These are phyloP conservation scores for Coniella vitis DNA, from an alignment of 2,329 filamentous ascomycete species.

Conservation along the genomic window DNA sequence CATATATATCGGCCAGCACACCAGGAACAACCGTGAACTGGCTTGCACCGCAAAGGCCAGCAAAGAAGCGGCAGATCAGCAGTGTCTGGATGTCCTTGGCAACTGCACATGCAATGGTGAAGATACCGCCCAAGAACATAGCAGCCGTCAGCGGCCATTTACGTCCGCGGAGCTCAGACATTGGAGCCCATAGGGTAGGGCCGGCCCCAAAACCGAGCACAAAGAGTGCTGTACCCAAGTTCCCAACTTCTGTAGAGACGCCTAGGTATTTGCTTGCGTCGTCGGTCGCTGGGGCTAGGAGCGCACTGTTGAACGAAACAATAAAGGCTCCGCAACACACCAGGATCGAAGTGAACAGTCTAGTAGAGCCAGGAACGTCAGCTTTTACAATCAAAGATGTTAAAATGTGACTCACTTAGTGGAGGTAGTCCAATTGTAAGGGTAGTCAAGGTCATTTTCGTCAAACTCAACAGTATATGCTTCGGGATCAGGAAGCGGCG, in stretches of 20 bases:
- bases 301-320: conserved; percentile 16
- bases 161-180: conserved; percentile 30
- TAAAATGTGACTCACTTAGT: neutral
- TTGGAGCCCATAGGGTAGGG: conserved; percentile 25
- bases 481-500: conserved; percentile 45
- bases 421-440: conserved; percentile 36
- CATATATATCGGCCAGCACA: conserved; percentile 7
- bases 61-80: conserved; percentile 9
- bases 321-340: conserved; percentile 15
- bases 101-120: conserved; percentile 30
- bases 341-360: conserved; percentile 13
- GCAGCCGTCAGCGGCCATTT: conserved; percentile 25
- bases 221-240: conserved; percentile 30
- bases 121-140: conserved; percentile 25
- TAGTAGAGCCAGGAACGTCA: neutral
- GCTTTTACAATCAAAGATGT: neutral
- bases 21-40: conserved; percentile 12
- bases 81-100: conserved; percentile 26
- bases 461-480: conserved; percentile 55
- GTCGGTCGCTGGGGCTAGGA: conserved; percentile 14
- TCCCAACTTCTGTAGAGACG: conserved; percentile 24
- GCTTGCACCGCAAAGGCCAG: conserved; percentile 7
- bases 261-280: conserved; percentile 3
- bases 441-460: conserved; percentile 40
- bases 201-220: conserved; percentile 32